Evolutionary conservation across 2,329 filamentous ascomycete species (phyloP), one percentile per base, ranked within the genome.

Genomic region (Cladosporium sp.): DNA sequence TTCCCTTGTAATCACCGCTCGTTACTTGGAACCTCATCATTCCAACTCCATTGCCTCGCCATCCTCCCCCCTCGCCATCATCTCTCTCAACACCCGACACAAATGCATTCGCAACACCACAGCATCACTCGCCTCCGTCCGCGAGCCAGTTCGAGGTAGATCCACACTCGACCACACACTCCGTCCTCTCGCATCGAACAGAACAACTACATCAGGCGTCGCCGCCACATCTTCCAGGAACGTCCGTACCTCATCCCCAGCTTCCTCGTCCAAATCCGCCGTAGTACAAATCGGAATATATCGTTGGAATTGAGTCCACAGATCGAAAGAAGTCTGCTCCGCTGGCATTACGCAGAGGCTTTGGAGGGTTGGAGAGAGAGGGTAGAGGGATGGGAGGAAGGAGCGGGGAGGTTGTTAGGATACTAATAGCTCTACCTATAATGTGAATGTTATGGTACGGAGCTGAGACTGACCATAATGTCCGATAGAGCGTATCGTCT

Each of bases 401-500:
- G 39, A 46, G 39, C 39, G n/a, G n/a, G n/a, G 39, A 46, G 39
- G 39, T 2, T 46, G 39, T 46, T 21, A 46, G 36, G 6, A 39
- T 18, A 2, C n/a, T 7, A 16, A n/a, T 39, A 16, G 36, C 6
- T 39, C 16, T 39, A 39, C 36, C 6, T 39, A n/a, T 5, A 18
- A 5, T n/a, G 3, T 10, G 6, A 30, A 34, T 10, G 13, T 7
- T 5, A 25, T 14, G 18, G 14, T 5, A 23, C 23, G 53, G 21
- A 13, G 21, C n/a, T 57, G 53, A 23, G n/a, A 57, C 30, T 57
- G 21, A 57, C 54, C 54, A 57, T 25, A 57, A 32, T 13, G 14
- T 2, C 18, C 57, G 64, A 68, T 69, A 68, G 34, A 69, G 58
- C 18, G 8, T 43, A 36, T 62, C 64, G 26, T 64, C 28, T 16